Evolutionary conservation across 2,329 filamentous ascomycete genomes (phyloP), one percentile per base, ranked within the genome.

Genomic region (Aspergillus felis): DNA sequence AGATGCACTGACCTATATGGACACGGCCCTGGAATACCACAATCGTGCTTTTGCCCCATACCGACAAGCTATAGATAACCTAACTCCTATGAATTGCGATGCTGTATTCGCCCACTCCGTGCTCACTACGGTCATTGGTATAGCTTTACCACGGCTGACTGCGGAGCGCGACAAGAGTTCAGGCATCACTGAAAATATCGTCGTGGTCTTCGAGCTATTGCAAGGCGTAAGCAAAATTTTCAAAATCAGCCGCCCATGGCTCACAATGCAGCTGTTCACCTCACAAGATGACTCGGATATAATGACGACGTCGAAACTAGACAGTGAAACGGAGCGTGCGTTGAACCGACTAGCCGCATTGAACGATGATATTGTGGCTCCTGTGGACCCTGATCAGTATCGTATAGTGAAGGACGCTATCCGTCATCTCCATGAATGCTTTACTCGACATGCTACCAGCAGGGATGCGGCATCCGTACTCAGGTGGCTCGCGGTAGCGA

Each of bases 191-290:
- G 73, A 74, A 53, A 74, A 74, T 50, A 70, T 74, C 8, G 60
- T 71, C 5, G 66, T 71, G 6, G 67, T 73, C 2, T 72, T 73
- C 44, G 71, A 74, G 41, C 65, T 75, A 7, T 61, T 75, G 7
- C 71, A 73, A 51, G 73, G 73, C 0, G 66, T 72, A 29, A 69
- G 62, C 28, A 74, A 74, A 3, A 75, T 75, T 24, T 65, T 69
- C 32, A 59, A 54, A 2, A 70, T 73, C 35, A 69, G 68, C 22
- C 62, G 63, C 17, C 60, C 68, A 1, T 74, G 71, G 60, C 78
- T 84, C 61, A 81, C 83, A 61, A 76, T 79, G 17, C 82, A 79
- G 72, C 70, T 84, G 1, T 84, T 83, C 66, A 78, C 73, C 25
- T 73, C 73, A 3, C 77, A 74, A 42, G 64, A 64, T 0, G 68